Conservation (phyloP, 2,329 filamentous ascomycete species). For the Colletotrichum sansevieriae region DNA sequence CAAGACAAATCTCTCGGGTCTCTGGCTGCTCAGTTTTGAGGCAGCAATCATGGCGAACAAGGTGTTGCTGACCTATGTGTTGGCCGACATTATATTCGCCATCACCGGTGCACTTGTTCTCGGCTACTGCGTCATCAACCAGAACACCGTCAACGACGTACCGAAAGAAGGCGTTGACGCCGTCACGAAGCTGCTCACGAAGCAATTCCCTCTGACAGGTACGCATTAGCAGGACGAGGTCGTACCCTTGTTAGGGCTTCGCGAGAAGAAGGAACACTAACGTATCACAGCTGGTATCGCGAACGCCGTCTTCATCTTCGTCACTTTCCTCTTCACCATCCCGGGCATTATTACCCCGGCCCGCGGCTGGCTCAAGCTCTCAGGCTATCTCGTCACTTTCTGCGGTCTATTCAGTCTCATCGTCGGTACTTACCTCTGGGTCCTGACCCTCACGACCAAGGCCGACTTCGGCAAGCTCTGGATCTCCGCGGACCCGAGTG, state of each 20-base stretch:
- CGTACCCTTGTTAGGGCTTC: background rate
- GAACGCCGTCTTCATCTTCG: conserved; percentile 79
- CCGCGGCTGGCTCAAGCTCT: conserved; percentile 77
- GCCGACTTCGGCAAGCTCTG: conserved; percentile 73
- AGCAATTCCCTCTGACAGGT: conserved; percentile 65
- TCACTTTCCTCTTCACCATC: conserved; percentile 77
- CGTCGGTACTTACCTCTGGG: conserved; percentile 78
- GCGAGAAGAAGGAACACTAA: conserved; percentile 23
- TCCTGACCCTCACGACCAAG: conserved; percentile 78
- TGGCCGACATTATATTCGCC: conserved; percentile 64
- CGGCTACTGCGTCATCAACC: conserved; percentile 67
- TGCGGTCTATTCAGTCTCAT: conserved; percentile 74
- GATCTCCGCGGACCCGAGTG: conserved; percentile 64
- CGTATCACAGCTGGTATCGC: conserved; percentile 72
- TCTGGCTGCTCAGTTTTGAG: conserved; percentile 44
- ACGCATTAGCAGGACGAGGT: conserved; percentile 31
- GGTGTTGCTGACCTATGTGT: conserved; percentile 63
- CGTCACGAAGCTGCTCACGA: conserved; percentile 65
- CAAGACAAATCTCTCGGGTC: conserved; percentile 37
- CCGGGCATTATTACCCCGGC: conserved; percentile 78
- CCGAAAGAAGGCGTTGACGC: conserved; percentile 62
- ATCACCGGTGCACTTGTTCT: conserved; percentile 67
- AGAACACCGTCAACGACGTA: conserved; percentile 57
- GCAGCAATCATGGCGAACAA: conserved; percentile 65
- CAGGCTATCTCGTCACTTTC: conserved; percentile 73